phyloP scores from a whole-genome alignment of 2,329 filamentous ascomycete species.

The Didymella sp. region DNA sequence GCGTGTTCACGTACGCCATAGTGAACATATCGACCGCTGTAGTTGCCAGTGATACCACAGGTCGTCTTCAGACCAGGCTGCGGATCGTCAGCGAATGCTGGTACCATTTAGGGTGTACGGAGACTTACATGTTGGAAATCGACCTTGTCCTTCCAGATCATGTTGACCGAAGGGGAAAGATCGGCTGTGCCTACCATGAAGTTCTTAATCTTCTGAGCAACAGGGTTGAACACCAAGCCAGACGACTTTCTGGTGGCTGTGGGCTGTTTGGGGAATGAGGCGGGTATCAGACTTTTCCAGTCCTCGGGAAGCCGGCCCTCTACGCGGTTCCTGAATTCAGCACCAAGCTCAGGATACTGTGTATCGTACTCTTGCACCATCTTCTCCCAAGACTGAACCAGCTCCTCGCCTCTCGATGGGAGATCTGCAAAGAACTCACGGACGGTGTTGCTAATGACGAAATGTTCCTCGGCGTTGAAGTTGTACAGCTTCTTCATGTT shows the following conservation, averaged over 20 bases:
- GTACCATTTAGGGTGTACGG: background rate
- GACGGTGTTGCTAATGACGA: conserved; percentile 56
- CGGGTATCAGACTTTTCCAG: conserved; percentile 61
- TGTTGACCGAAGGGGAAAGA: conserved; percentile 60
- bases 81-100: conserved; percentile 19
- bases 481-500: conserved; percentile 61
- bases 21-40: conserved; percentile 60
- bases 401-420: conserved; percentile 54
- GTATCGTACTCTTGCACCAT: conserved; percentile 54
- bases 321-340: conserved; percentile 58
- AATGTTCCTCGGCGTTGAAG: conserved; percentile 59
- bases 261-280: conserved; percentile 55
- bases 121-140: conserved; percentile 59
- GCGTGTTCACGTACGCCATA: conserved; percentile 49
- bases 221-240: conserved; percentile 60
- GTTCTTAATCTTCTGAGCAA: conserved; percentile 81
- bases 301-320: conserved; percentile 57
- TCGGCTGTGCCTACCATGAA: conserved; percentile 80
- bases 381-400: conserved; percentile 59
- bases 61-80: conserved; percentile 41
- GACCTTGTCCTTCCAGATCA: conserved; percentile 61
- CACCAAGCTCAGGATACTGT: conserved; percentile 58
- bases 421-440: conserved; percentile 62
- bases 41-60: conserved; percentile 63
- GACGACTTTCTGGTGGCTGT: conserved; percentile 61